A percentile compares a stretch with the other conserved stretches of the same genome.
phyloP scores from a whole-genome alignment of 2,329 filamentous ascomycete genomes.

The Bisporella sp. region DNA sequence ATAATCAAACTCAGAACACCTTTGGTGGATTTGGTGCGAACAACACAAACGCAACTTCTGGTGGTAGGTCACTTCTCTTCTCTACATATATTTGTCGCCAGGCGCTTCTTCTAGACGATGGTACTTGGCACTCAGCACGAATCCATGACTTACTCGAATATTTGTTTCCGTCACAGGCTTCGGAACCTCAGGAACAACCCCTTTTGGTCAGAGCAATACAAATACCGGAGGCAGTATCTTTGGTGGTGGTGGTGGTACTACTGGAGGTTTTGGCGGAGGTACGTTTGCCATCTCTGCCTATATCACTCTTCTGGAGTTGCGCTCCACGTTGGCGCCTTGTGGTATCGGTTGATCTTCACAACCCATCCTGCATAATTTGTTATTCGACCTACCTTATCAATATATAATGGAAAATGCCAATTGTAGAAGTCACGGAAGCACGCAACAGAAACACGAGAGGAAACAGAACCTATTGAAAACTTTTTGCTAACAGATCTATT shows the following conservation, averaged over 20 bases:
- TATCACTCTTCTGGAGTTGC: slow-evolving; percentile 10
- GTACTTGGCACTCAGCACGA: slow-evolving; percentile 13
- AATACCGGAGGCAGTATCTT: slow-evolving; percentile 31
- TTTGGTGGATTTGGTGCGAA: slow-evolving; percentile 48
- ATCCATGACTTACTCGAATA: slow-evolving; percentile 27
- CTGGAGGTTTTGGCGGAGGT: slow-evolving; percentile 31
- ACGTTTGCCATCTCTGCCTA: slow-evolving; percentile 25
- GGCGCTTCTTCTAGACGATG: no score
- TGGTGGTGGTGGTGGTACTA: slow-evolving; percentile 25
- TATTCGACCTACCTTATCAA: no score
- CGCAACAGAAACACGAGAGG: no score
- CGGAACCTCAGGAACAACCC: slow-evolving; percentile 31
- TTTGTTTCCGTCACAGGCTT: slow-evolving; percentile 32
- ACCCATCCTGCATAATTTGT: no score
- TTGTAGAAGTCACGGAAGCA: no score
- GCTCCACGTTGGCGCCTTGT: no score
- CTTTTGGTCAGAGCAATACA: slow-evolving; percentile 32
- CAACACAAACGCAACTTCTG: slow-evolving; percentile 16
- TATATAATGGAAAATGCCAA: no score
- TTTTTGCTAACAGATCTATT: no score
- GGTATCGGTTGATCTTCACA: no score
- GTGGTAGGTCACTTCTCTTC: slow-evolving; percentile 26
- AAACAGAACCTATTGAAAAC: no score
- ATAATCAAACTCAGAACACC: slow-evolving; percentile 36
- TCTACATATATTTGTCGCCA: background rate